Base-by-base conservation (phyloP, 495 filamentous ascomycete genomes). In the Xylaria nigripes region DNA sequence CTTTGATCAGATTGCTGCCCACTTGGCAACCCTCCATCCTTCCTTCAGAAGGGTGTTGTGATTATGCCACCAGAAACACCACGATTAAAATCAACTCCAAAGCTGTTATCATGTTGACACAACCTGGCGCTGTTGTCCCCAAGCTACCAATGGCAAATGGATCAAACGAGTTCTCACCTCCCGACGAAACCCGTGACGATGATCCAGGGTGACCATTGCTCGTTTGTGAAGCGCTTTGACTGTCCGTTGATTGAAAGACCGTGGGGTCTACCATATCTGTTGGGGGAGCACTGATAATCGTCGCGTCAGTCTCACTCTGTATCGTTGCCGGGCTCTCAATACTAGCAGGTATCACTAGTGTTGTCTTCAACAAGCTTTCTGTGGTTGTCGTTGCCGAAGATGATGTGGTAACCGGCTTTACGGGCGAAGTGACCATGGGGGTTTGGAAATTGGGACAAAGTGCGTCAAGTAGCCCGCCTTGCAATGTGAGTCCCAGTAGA, bases 401-500 rank as follows among this genome's bases (percentile, higher is more conserved):
- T 45, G 61, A 36, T 16, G 59, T 58, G 19, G 59, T 34, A 22
- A 53, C 47, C 36, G 54, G 59, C 12, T 52, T 45, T 27, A 55
- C 51, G 22, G 63, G 62, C 44, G 42, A 45, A 7, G 55, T 60
- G 4, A 60, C 45, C 18, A 58, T 56, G 25, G 59, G 61, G 22
- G 57, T 22, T 29, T 56, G 36, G 24, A 53, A 49, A 15, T 56
- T 58, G 19, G 70, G 65, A 45, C 72, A 75, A n/a, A 75, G 46
- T 9, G 67, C 46, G 25, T 59, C 48, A 6, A 69, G 60, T 34
- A 75, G 55, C 41, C 57, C 61, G 30, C 71, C 70, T 54, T 45
- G 51, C 51, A 73, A 55, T 7, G 62, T 63, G 27, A 67, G 62
- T 6, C 68, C 71, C 9, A 75, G 58, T 15, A 74, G 48, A 29